phyloP scores from a whole-genome alignment of 2,329 filamentous ascomycete genomes.

The Neonectria punicea region DNA sequence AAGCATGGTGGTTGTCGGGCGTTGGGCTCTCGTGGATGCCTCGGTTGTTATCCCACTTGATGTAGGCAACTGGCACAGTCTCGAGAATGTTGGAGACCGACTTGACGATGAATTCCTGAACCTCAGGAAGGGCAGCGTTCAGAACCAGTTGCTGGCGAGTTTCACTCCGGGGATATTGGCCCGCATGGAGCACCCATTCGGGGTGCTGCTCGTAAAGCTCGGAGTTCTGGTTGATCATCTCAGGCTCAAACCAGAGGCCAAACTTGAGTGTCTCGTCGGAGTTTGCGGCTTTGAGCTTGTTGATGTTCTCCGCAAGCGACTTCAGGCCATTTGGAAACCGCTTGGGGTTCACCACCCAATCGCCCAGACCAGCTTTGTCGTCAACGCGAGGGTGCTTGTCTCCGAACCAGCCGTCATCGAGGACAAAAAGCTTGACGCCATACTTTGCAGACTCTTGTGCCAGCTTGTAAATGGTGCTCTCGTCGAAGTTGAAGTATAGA shows the following conservation, averaged over 20 bases:
- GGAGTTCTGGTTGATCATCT: conserved; percentile 74
- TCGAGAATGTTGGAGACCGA: conserved; percentile 65
- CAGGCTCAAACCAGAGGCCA: conserved; percentile 74
- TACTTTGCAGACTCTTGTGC: conserved; percentile 67
- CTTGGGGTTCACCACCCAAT: conserved; percentile 69
- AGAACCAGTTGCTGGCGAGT: conserved; percentile 69
- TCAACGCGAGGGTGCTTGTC: conserved; percentile 65
- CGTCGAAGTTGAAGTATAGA: conserved; percentile 67
- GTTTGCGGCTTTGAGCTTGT: conserved; percentile 58
- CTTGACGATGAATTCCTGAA: conserved; percentile 71
- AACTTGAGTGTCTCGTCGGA: conserved; percentile 63
- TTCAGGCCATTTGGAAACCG: conserved; percentile 68
- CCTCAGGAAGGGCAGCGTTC: conserved; percentile 68
- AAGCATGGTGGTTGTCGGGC: conserved; percentile 64
- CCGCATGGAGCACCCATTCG: conserved; percentile 71
- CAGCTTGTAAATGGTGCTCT: conserved; percentile 64
- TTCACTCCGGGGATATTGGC: conserved; percentile 64
- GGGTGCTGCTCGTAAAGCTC: conserved; percentile 70
- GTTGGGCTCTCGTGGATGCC: conserved; percentile 69
- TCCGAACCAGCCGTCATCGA: conserved; percentile 76
- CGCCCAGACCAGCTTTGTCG: conserved; percentile 68
- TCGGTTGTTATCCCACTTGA: conserved; percentile 77
- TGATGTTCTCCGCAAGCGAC: conserved; percentile 62
- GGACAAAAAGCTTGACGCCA: conserved; percentile 71
- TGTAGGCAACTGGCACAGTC: conserved; percentile 64